Evolutionary conservation across 2,329 filamentous ascomycete genomes (phyloP).

Genomic region (Lojkania enalia): DNA sequence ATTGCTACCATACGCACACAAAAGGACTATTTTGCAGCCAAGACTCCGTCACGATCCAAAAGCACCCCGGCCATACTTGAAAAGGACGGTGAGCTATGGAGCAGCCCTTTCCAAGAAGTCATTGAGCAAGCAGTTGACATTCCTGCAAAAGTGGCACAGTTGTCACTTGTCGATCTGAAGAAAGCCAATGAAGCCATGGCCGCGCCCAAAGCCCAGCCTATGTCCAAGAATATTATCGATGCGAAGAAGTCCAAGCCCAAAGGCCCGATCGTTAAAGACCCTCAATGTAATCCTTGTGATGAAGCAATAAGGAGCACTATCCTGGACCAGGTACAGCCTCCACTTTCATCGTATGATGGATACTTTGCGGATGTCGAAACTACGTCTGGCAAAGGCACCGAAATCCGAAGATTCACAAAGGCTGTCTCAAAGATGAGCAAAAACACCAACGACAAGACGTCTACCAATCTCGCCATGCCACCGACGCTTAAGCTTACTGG

Average conservation of each 20-base stretch:
- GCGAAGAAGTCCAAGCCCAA: conserved; percentile 51
- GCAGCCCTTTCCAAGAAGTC: conserved; percentile 74
- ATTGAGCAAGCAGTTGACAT: conserved; percentile 54
- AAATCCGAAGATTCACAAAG: conserved; percentile 83
- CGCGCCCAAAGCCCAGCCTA: conserved; percentile 18
- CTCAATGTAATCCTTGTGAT: conserved; percentile 87
- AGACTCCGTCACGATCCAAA: conserved; percentile 73
- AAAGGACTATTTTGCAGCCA: conserved; percentile 65
- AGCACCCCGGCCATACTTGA: conserved; percentile 46
- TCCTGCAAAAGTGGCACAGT: conserved; percentile 53
- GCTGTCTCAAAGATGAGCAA: conserved; percentile 61
- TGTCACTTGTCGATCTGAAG: conserved; percentile 53
- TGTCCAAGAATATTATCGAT: conserved; percentile 43
- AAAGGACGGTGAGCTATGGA: conserved; percentile 55
- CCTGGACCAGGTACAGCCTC: conserved; percentile 71
- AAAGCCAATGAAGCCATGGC: conserved; percentile 28
- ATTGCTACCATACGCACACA: conserved; percentile 49
- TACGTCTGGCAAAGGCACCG: conserved; percentile 66
- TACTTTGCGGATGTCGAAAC: conserved; percentile 74
- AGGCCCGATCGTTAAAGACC: conserved; percentile 77
- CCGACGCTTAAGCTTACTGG: conserved; percentile 71
- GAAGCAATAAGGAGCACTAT: conserved; percentile 74
- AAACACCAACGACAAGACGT: conserved; percentile 62
- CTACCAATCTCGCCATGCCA: conserved; percentile 60
- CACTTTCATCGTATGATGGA: conserved; percentile 73